phyloP scores from a whole-genome alignment of 768 basidiomycete species.

The Trametes elegans region DNA sequence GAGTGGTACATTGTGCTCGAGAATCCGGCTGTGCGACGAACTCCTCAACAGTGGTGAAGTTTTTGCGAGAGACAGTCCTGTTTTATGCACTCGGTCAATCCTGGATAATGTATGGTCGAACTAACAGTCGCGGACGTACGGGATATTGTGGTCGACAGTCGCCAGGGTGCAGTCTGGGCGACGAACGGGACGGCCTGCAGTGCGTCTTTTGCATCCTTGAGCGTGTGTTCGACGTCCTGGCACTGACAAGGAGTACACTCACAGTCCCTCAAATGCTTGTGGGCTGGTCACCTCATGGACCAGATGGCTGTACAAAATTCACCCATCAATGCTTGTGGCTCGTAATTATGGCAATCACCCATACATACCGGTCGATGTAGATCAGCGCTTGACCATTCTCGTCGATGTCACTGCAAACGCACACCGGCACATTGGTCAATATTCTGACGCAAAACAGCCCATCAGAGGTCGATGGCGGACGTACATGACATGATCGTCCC shows the following conservation, averaged over 20 bases:
- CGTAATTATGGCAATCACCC: neutral
- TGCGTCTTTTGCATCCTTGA: conserved; percentile 33
- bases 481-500: conserved; percentile 94
- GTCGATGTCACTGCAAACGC: conserved; percentile 54
- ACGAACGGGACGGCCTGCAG: conserved; percentile 53
- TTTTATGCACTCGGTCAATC: no score
- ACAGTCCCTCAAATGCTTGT: conserved; percentile 60
- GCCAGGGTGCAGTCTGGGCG: conserved; percentile 64
- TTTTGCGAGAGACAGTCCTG: conserved; percentile 50
- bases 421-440: neutral
- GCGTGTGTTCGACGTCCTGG: neutral
- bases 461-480: conserved; percentile 26
- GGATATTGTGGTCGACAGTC: conserved; percentile 60
- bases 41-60: conserved; percentile 44
- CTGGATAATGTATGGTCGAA: neutral
- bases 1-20: conserved; percentile 52
- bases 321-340: neutral
- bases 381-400: conserved; percentile 78
- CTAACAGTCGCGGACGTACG: conserved; percentile 36
- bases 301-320: conserved; percentile 40
- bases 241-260: conserved; percentile 18
- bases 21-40: conserved; percentile 61
- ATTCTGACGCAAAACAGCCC: neutral
- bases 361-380: conserved; percentile 55
- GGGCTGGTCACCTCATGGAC: conserved; percentile 66